Conservation (phyloP, 2,329 filamentous ascomycete genomes). For the Colletotrichum camelliae region DNA sequence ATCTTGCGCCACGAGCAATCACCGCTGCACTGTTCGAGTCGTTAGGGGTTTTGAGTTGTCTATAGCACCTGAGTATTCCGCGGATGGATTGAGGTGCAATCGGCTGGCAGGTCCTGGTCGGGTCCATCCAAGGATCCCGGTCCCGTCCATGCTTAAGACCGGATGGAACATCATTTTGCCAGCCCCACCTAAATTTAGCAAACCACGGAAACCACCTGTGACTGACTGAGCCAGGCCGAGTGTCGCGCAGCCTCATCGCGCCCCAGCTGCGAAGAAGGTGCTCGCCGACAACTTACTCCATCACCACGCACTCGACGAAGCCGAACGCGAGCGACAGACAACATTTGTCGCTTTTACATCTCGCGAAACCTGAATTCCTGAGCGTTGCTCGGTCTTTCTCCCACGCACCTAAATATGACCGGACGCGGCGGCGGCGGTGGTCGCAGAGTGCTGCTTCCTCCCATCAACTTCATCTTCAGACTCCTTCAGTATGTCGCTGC, state of each 20-base stretch:
- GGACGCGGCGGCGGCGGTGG: constrained; percentile 65
- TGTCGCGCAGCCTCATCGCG: constrained; percentile 1
- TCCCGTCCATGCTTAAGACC: background rate
- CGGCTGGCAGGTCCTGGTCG: background rate
- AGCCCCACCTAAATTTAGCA: background rate
- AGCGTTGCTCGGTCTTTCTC: background rate
- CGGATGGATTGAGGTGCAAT: background rate
- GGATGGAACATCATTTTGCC: constrained; percentile 13
- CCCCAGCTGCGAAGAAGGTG: background rate
- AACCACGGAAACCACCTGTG: background rate
- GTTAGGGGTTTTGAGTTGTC: background rate
- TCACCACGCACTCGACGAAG: background rate
- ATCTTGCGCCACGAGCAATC: background rate
- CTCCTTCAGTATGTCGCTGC: constrained; percentile 66
- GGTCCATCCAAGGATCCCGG: background rate
- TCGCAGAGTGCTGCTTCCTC: constrained; percentile 65
- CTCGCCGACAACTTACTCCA: background rate
- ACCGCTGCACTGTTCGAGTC: background rate
- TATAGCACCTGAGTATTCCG: background rate
- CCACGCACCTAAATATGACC: constrained; percentile 48
- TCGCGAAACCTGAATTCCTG: background rate
- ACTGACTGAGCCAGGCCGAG: background rate
- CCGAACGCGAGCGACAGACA: background rate
- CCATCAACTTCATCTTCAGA: constrained; percentile 70
- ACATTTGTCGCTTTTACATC: background rate